phyloP scores from a whole-genome alignment of 1,284 basidiomycete genomes.

The Apiotrichum porosum region DNA sequence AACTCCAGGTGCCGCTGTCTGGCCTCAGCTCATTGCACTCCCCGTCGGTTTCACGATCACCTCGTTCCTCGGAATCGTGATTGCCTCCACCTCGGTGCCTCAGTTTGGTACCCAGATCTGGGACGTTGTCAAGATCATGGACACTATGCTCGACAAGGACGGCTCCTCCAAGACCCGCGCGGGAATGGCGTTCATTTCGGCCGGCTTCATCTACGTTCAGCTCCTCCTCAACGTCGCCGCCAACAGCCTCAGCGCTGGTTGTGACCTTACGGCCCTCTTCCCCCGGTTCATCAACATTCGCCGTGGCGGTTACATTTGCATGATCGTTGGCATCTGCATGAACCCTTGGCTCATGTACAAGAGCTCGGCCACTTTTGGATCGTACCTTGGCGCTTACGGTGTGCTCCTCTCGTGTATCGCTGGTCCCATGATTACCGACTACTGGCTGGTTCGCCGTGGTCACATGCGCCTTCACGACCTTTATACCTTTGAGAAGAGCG shows the following conservation, averaged over 20 bases:
- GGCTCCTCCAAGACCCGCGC: constrained; percentile 28
- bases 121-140: constrained; percentile 53
- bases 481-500: constrained; percentile 57
- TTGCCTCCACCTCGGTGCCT: constrained; percentile 68
- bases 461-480: constrained; percentile 68
- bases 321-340: constrained; percentile 68
- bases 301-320: constrained; percentile 72
- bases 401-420: constrained; percentile 65
- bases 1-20: constrained; percentile 62
- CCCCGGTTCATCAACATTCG: constrained; percentile 82
- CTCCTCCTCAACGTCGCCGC: constrained; percentile 64
- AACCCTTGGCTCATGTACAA: constrained; percentile 69
- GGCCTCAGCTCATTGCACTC: constrained; percentile 66
- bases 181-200: constrained; percentile 60
- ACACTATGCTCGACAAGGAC: constrained; percentile 32
- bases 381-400: constrained; percentile 72
- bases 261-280: constrained; percentile 72
- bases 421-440: constrained; percentile 79
- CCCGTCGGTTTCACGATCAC: constrained; percentile 72
- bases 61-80: constrained; percentile 77
- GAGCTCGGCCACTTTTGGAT: constrained; percentile 69
- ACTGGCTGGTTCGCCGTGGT: constrained; percentile 70
- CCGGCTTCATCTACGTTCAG: constrained; percentile 44
- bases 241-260: constrained; percentile 78
- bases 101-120: constrained; percentile 74